A percentile compares a stretch with the other conserved stretches of the same genome.
These are phyloP conservation scores for Chimonanthus praecox DNA, from an alignment of 164 flowering plant genomes.

Conservation along the genomic window DNA sequence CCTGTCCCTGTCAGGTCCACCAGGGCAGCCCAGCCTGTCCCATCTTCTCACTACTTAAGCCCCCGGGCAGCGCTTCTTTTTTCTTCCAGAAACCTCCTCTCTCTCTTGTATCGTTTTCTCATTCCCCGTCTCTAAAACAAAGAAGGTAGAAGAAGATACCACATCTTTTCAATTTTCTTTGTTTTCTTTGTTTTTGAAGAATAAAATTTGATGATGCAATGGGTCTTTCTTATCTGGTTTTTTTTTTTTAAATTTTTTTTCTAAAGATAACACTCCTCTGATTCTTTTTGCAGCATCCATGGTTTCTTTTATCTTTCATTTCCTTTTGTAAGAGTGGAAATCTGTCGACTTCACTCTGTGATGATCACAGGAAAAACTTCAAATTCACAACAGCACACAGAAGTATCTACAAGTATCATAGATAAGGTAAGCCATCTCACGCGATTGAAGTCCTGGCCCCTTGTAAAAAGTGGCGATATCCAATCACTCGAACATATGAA, in stretches of 20 bases:
- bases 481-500: no score
- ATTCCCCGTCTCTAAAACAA: neutral
- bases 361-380: neutral
- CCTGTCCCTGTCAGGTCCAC: conserved; percentile 1
- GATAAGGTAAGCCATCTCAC: no score
- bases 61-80: neutral
- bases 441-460: no score
- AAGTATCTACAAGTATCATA: neutral
- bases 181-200: neutral
- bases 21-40: conserved; percentile 3
- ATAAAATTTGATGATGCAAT: neutral
- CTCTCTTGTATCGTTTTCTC: neutral
- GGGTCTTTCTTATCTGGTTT: neutral
- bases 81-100: neutral
- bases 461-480: no score
- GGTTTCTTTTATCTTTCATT: neutral
- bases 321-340: no score
- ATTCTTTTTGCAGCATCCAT: neutral
- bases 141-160: neutral
- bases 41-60: neutral
- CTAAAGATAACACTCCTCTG: no score
- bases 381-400: neutral
- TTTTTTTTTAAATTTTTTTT: no score
- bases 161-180: neutral
- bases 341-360: no score